These are phyloP conservation scores for Penicillium alfredii DNA, from an alignment of 495 filamentous ascomycete genomes.

Conservation along the genomic window DNA sequence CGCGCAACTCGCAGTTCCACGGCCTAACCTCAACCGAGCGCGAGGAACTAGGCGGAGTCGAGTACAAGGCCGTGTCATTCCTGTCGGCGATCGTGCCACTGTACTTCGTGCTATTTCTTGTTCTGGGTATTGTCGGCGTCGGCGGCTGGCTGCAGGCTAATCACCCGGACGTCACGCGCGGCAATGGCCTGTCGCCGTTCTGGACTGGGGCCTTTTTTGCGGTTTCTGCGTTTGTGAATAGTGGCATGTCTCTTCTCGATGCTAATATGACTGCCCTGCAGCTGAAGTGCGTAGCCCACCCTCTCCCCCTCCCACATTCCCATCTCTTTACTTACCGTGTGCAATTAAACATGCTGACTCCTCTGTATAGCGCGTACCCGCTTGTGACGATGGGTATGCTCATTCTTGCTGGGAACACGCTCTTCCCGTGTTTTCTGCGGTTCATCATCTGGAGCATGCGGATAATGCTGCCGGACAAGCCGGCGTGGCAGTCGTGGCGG, in stretches of 20 bases:
- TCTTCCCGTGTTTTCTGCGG: slow-evolving; percentile 70
- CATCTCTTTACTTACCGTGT: too few relatives aligned
- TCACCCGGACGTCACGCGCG: slow-evolving; percentile 47
- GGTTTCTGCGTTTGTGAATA: slow-evolving; percentile 77
- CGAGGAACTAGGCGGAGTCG: slow-evolving; percentile 67
- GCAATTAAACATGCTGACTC: slow-evolving; percentile 9
- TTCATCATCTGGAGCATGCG: slow-evolving; percentile 66
- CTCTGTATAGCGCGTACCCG: slow-evolving; percentile 48
- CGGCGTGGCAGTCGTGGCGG: slow-evolving; percentile 43
- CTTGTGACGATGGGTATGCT: slow-evolving; percentile 69
- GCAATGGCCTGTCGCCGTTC: slow-evolving; percentile 66
- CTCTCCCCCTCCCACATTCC: background rate
- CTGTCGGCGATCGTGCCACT: slow-evolving; percentile 64
- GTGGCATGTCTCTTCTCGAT: slow-evolving; percentile 79
- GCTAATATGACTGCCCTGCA: slow-evolving; percentile 61
- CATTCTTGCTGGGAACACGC: slow-evolving; percentile 82
- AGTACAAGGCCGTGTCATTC: slow-evolving; percentile 72
- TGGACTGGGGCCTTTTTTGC: slow-evolving; percentile 44
- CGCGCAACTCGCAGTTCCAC: slow-evolving; percentile 70
- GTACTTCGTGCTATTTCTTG: slow-evolving; percentile 68
- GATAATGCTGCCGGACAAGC: slow-evolving; percentile 38
- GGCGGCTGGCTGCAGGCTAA: slow-evolving; percentile 65
- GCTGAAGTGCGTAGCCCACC: slow-evolving; percentile 29
- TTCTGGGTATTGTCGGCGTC: slow-evolving; percentile 64
- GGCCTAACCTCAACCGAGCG: slow-evolving; percentile 61